Evolutionary conservation across 2,329 filamentous ascomycete genomes (phyloP), one percentile per base, ranked within the genome.

Genomic region (Grosmannia penicillata): DNA sequence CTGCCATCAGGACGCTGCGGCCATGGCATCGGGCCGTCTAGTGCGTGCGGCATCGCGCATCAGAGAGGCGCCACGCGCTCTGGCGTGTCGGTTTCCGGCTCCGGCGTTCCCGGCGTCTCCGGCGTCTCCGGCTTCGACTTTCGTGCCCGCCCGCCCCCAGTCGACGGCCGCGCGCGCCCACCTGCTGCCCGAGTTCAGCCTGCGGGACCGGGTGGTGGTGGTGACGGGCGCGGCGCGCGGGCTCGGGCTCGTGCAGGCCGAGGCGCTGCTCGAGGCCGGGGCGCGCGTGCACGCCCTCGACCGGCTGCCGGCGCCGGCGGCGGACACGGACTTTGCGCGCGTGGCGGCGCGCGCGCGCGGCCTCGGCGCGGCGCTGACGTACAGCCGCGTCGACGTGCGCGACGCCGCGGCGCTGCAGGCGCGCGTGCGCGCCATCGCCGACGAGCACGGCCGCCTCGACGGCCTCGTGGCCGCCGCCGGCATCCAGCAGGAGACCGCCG

Each of bases 401-500:
- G 75, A 91, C 52, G 75, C 78, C 18, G 62, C 66, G 5, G 58
- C 65, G 28, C 66, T 94, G 33, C 78, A 87, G 54, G 63, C 62
- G 30, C 68, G 82, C 37, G 66, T 93, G 34, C 65, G 70, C 46
- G 65, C 62, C 10, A 91, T 94, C 46, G 82, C 75, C 14, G 65
- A 75, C 36, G 60, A 70, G 42, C 72, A 85, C 46, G 79, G 79
- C 6, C 72, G 80, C 14, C 11, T 53, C 50, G 10, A 57, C 37
- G 4, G 52, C 48, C 25, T 54, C 49, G 6, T 45, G 41, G 40
- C 59, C 94, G 71, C 72, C 2, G 73, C 74, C 0, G 74, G 73
- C 6, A 82, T 85, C 49, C 83, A 93, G 59, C 81, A 93, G 57
- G 84, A 93, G 60, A 85, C 76, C 0, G 61, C 82, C 0, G 85